Percentiles rank a stretch among this genome's conserved stretches.
Conservation (phyloP, 2,329 filamentous ascomycete species). For the Cladophialophora bantiana region DNA sequence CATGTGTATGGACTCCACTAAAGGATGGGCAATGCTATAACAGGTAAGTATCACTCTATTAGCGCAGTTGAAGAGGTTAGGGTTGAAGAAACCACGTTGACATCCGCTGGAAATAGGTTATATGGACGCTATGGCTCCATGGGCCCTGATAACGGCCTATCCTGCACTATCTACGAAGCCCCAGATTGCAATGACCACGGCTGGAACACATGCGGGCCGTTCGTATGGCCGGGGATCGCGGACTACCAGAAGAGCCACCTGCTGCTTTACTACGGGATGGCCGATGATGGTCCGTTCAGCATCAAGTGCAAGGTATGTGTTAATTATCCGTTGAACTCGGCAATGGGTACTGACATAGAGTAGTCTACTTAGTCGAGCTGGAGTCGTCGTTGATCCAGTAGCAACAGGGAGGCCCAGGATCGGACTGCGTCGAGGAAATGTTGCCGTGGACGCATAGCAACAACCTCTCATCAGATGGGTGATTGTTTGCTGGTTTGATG, state of each 20-base stretch:
- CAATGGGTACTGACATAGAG: not conserved
- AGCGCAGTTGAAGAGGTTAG: not conserved
- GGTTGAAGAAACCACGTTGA: not conserved
- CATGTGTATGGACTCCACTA: constrained; percentile 29
- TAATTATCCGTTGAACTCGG: not conserved
- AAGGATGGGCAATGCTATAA: constrained; percentile 29
- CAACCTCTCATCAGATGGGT: not conserved
- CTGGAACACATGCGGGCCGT: constrained; percentile 17
- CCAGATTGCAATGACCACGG: constrained; percentile 24
- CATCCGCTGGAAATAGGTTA: not conserved
- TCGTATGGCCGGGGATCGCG: constrained; percentile 25
- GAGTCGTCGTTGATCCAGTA: not conserved
- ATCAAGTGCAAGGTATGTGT: constrained; percentile 23
- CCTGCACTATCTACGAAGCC: constrained; percentile 30
- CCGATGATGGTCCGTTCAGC: constrained; percentile 19
- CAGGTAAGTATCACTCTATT: constrained; percentile 14
- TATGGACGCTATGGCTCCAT: constrained; percentile 28
- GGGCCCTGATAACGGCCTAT: constrained; percentile 31
- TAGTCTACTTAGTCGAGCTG: not conserved
- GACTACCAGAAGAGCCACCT: constrained; percentile 23
- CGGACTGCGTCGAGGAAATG: not conserved
- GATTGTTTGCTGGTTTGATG: not conserved
- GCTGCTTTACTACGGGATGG: constrained; percentile 11
- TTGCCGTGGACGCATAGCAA: constrained; percentile 22
- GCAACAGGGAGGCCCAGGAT: not conserved